These are phyloP conservation scores for Hortiboletus rubellus DNA, from an alignment of 1,284 basidiomycete genomes.

Conservation along the genomic window DNA sequence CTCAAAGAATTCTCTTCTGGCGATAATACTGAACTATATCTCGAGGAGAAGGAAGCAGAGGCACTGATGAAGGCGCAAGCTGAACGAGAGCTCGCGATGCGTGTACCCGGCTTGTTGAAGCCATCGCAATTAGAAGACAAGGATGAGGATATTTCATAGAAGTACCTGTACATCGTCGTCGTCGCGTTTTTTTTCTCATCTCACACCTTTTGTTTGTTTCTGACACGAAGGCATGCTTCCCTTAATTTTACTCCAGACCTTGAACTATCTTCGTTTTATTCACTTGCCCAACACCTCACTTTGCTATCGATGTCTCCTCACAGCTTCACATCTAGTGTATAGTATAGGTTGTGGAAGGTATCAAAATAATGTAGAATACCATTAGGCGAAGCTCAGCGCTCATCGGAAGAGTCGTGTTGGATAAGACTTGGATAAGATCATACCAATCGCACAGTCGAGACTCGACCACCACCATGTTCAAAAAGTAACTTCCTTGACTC, in stretches of 20 bases:
- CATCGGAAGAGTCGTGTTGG: not conserved
- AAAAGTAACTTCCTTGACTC: conserved; percentile 24
- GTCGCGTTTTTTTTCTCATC: not conserved
- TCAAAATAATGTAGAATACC: conserved; percentile 32
- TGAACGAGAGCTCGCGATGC: conserved; percentile 87
- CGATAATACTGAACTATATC: conserved; percentile 83
- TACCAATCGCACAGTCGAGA: not conserved
- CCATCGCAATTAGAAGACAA: conserved; percentile 92
- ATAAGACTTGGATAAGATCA: conserved; percentile 25
- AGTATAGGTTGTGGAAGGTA: conserved; percentile 36
- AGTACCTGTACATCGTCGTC: conserved; percentile 1
- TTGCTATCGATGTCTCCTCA: conserved; percentile 33
- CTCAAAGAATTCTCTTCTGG: conserved; percentile 85
- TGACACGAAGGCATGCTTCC: conserved; percentile 25
- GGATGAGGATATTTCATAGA: conserved; percentile 76
- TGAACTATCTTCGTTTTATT: conserved; percentile 34
- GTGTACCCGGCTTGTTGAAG: conserved; percentile 98
- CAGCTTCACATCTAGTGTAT: conserved; percentile 41
- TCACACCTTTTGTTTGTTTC: conserved; percentile 16
- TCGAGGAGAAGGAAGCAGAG: conserved; percentile 96
- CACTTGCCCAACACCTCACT: conserved; percentile 22
- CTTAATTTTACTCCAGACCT: conserved; percentile 18
- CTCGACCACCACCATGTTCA: conserved; percentile 34
- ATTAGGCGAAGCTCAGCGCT: conserved; percentile 18
- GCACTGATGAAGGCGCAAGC: conserved; percentile 63